phyloP scores from a whole-genome alignment of 441 rosid species.

The Populus hybrid region DNA sequence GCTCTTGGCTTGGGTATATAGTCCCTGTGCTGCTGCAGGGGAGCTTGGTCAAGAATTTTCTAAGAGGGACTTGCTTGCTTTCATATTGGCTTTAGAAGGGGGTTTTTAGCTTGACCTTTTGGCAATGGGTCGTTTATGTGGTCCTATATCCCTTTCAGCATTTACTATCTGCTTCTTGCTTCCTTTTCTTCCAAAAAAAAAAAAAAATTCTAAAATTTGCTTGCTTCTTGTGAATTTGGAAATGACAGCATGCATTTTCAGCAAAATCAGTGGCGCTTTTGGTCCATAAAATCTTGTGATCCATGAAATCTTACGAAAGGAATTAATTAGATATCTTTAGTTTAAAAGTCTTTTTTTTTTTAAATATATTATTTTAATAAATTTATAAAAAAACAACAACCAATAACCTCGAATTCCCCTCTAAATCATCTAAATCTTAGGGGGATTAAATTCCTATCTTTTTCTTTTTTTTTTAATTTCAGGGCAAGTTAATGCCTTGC shows the following conservation, averaged over 20 bases:
- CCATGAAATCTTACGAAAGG: background rate
- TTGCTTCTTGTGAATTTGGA: background rate
- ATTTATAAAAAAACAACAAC: no score
- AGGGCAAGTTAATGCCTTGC: no score
- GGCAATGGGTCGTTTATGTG: slow-evolving; percentile 13
- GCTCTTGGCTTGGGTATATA: no score
- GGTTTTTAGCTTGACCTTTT: background rate
- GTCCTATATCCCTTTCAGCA: slow-evolving; percentile 26
- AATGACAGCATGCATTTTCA: background rate
- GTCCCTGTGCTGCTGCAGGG: no score
- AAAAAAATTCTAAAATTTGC: background rate
- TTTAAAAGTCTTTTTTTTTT: no score
- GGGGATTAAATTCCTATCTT: no score
- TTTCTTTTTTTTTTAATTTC: no score
- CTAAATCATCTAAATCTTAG: no score
- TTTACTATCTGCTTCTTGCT: no score
- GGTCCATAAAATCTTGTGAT: background rate
- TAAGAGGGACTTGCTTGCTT: slow-evolving; percentile 5
- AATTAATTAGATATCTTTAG: background rate
- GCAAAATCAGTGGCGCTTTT: background rate
- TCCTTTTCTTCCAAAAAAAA: no score
- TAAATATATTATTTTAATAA: no score
- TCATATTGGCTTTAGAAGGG: slow-evolving; percentile 20
- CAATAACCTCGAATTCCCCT: no score
- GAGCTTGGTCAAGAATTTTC: slow-evolving; percentile 19